Percentiles rank a stretch among this genome's conserved stretches.
Conservation (phyloP, 1,284 basidiomycete genomes). For the Austroboletus novae-zelandiae region DNA sequence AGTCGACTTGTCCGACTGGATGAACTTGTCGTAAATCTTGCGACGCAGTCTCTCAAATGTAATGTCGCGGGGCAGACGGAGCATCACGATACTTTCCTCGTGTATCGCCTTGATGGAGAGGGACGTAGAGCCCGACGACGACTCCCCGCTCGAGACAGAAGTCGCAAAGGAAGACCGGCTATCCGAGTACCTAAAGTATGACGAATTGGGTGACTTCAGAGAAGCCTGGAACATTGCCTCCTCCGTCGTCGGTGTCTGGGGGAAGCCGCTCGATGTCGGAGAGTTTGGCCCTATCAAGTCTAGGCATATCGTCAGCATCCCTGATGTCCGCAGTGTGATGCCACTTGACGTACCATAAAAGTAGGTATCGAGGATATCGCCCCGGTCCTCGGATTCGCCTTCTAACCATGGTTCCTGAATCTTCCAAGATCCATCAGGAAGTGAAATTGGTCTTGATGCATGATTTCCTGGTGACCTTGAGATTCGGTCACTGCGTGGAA, state of each 20-base stretch:
- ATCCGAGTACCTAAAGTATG: conserved; percentile 11
- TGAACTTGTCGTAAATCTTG: conserved; percentile 62
- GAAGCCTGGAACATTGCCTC: conserved; percentile 11
- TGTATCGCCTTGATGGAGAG: conserved; percentile 65
- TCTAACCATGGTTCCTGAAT: conserved; percentile 35
- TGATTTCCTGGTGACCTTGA: neutral
- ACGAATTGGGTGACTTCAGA: conserved; percentile 6
- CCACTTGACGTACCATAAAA: conserved; percentile 40
- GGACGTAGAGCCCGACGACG: conserved; percentile 30
- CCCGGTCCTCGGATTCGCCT: conserved; percentile 37
- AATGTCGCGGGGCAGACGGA: conserved; percentile 49
- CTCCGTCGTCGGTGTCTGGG: conserved; percentile 22
- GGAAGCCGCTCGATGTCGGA: conserved; percentile 6
- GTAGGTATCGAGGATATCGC: conserved; percentile 49
- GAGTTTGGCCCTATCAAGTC: conserved; percentile 40
- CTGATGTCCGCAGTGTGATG: neutral
- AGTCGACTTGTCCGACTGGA: conserved; percentile 51
- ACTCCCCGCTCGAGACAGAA: conserved; percentile 29
- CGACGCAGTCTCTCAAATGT: conserved; percentile 50
- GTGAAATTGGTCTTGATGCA: conserved; percentile 14
- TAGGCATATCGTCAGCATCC: conserved; percentile 17
- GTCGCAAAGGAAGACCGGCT: conserved; percentile 28
- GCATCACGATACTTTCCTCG: conserved; percentile 57
- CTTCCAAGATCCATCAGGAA: conserved; percentile 10
- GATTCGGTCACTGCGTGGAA: conserved; percentile 36